Conservation (phyloP, 495 filamentous ascomycete species). For the Recurvomyces mirabilis region DNA sequence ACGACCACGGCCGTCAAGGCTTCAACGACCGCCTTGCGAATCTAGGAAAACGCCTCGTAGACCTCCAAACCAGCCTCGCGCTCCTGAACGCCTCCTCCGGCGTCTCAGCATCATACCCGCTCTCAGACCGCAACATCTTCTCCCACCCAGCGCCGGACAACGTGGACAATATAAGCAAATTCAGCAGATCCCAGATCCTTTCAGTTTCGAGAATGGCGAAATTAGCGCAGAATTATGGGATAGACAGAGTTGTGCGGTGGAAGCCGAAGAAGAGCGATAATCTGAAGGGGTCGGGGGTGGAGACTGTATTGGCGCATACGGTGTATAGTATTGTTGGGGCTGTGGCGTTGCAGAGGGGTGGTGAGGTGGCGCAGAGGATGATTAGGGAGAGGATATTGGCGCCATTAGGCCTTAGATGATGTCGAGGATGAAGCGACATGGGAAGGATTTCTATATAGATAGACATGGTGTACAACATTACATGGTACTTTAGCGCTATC, state of each 20-base stretch:
- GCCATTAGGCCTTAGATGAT: conserved; percentile 28
- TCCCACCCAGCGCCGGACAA: conserved; percentile 60
- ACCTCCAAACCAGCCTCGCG: conserved; percentile 62
- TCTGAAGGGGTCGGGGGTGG: conserved; percentile 56
- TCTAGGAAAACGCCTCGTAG: conserved; percentile 76
- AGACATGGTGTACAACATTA: background rate
- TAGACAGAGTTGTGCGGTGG: conserved; percentile 72
- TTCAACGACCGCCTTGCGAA: conserved; percentile 92
- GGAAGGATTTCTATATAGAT: background rate
- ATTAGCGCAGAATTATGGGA: conserved; percentile 56
- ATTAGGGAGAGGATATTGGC: conserved; percentile 64
- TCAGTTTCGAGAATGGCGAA: conserved; percentile 49
- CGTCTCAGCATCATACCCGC: conserved; percentile 5
- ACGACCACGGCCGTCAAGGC: conserved; percentile 85
- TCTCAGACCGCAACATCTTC: conserved; percentile 49
- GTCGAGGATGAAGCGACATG: background rate
- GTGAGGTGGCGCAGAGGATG: conserved; percentile 60
- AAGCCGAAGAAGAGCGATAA: conserved; percentile 70
- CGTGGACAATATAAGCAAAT: conserved; percentile 51
- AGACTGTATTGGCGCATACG: conserved; percentile 59
- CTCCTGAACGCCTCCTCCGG: conserved; percentile 44
- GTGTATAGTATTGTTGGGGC: conserved; percentile 82
- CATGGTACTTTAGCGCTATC: background rate
- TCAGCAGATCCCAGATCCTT: conserved; percentile 45
- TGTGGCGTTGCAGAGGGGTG: conserved; percentile 72